Conservation (phyloP, 2,329 filamentous ascomycete genomes). For the Neofusicoccum parvum region DNA sequence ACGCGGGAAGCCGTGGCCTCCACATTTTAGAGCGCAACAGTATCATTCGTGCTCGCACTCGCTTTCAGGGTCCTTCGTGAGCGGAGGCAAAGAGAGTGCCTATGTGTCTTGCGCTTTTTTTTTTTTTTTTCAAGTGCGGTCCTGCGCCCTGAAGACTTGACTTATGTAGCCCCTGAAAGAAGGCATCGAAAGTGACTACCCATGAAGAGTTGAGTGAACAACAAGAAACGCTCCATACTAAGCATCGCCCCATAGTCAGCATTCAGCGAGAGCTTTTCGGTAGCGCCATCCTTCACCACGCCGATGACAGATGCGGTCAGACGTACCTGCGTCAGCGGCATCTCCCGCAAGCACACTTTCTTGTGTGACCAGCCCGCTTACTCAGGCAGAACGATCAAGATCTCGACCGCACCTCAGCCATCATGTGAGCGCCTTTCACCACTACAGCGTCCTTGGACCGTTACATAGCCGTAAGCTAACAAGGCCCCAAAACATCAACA, state of each 20-base stretch:
- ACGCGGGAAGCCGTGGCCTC: too few species aligned
- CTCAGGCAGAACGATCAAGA: neutral
- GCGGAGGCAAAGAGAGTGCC: too few species aligned
- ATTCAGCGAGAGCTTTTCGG: too few species aligned
- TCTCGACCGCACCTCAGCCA: neutral
- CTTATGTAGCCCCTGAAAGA: too few species aligned
- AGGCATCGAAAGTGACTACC: neutral
- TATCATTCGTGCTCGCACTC: too few species aligned
- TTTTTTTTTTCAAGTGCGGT: too few species aligned
- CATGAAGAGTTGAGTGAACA: neutral
- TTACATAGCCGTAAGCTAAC: neutral
- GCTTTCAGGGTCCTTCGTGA: too few species aligned
- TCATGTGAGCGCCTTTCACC: neutral
- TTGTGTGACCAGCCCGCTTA: neutral
- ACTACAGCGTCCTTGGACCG: neutral
- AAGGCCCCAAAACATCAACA: neutral
- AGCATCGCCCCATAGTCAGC: too few species aligned
- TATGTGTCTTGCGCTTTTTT: too few species aligned
- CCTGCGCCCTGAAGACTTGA: too few species aligned
- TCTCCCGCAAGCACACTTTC: neutral
- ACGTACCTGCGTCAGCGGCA: neutral
- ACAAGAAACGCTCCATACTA: too few species aligned
- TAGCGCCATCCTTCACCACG: neutral
- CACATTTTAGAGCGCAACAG: too few species aligned
- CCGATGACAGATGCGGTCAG: neutral